Evolutionary conservation across 768 basidiomycete species (phyloP).

Genomic region (Lactifluus volemus): DNA sequence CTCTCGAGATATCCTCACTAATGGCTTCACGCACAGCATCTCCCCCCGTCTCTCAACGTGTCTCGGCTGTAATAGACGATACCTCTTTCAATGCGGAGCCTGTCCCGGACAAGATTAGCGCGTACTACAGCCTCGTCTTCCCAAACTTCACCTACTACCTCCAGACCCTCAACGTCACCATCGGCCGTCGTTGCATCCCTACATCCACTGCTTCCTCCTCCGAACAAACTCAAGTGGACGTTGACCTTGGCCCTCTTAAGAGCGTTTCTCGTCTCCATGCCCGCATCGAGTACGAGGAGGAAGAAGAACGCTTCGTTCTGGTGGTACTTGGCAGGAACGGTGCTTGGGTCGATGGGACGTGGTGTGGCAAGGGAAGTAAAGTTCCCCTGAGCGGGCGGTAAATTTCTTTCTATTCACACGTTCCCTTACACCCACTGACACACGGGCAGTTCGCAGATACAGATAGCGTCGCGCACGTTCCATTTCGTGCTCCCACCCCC

Average conservation of each 20-base stretch:
- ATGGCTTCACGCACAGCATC: slow-evolving; percentile 22
- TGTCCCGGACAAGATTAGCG: slow-evolving; percentile 71
- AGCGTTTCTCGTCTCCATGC: slow-evolving; percentile 97
- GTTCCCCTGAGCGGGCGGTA: slow-evolving; percentile 83
- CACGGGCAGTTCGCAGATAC: slow-evolving; percentile 72
- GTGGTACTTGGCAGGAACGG: slow-evolving; percentile 94
- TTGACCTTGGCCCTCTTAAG: slow-evolving; percentile 93
- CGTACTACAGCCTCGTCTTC: slow-evolving; percentile 91
- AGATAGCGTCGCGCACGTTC: slow-evolving; percentile 96
- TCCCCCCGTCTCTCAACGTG: slow-evolving; percentile 24
- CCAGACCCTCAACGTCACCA: slow-evolving; percentile 87
- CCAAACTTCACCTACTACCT: slow-evolving; percentile 95
- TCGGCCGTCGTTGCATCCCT: slow-evolving; percentile 80
- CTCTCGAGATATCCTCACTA: slow-evolving; percentile 16
- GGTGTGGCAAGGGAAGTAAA: slow-evolving; percentile 80
- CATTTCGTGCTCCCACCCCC: slow-evolving; percentile 93
- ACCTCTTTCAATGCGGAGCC: slow-evolving; percentile 20
- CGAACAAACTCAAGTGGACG: slow-evolving; percentile 57
- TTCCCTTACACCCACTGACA: slow-evolving; percentile 19
- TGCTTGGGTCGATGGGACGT: slow-evolving; percentile 97
- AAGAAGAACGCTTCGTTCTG: slow-evolving; percentile 80
- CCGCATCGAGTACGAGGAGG: slow-evolving; percentile 88
- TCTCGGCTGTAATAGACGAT: slow-evolving; percentile 26
- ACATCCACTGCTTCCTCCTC: slow-evolving; percentile 48
- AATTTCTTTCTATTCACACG: slow-evolving; percentile 17